Conservation (phyloP, 352 stramenopile species). For the Globisporangium irregulare region DNA sequence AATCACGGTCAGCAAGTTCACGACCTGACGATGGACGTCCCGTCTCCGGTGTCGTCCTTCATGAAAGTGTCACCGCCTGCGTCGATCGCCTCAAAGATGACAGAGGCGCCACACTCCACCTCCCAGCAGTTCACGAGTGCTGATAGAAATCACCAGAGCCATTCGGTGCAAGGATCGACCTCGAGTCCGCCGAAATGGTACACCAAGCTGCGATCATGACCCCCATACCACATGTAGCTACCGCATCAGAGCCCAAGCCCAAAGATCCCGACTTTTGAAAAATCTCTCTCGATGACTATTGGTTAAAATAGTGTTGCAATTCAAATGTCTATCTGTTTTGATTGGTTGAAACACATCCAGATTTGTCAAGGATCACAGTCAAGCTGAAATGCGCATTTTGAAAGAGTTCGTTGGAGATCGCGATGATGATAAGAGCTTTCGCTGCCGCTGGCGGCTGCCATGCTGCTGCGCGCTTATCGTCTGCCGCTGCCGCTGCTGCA, state of each 20-base stretch:
- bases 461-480: background rate
- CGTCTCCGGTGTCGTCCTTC: constrained; percentile 12
- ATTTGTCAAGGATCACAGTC: too few species aligned
- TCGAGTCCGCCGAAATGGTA: constrained; percentile 55
- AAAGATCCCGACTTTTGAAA: background rate
- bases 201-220: constrained; percentile 46
- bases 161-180: background rate
- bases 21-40: background rate
- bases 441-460: background rate
- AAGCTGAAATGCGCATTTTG: background rate
- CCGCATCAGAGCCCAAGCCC: background rate
- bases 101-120: constrained; percentile 27
- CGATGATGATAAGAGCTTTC: background rate
- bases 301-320: background rate
- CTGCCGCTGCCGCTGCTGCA: background rate
- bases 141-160: constrained; percentile 4
- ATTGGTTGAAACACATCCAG: background rate
- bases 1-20: background rate
- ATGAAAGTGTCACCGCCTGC: constrained; percentile 32
- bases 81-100: constrained; percentile 45
- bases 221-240: background rate
- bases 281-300: background rate
- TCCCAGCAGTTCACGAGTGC: constrained; percentile 10
- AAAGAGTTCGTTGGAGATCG: background rate
- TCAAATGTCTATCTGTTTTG: background rate